Evolutionary conservation across 768 basidiomycete species (phyloP), one percentile per base, ranked within the genome.

Genomic region (Hericium alpestre): DNA sequence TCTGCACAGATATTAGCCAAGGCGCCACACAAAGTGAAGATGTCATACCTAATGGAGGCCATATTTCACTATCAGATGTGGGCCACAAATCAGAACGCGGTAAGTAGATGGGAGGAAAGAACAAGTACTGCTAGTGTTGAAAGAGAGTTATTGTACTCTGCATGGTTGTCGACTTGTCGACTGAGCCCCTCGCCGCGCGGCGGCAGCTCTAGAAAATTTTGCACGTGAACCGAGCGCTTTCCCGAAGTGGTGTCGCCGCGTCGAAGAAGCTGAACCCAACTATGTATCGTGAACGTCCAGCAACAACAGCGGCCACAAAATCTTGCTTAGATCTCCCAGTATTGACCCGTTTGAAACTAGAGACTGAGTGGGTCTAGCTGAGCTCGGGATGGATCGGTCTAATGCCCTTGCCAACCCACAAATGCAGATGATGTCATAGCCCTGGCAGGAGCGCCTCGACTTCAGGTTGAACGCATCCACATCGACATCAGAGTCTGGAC

Each of bases 151-250:
- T 43, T 43, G 43, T 46, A 10, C 20, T 46, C 43, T 46, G 43
- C 43, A 46, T 46, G 13, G 43, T 46, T 46, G 43, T n/a, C 4
- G n/a, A n/a, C 16, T 46, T 20, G 20, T 46, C 2, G 32, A 7
- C 32, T 5, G 43, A 46, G 16, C 43, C 20, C 43, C 43, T 46
- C 43, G 20, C 32, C n/a, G 43, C 43, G 43, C n/a, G 43, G 41
- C n/a, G n/a, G n/a, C n/a, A 46, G 23, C 39, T 60, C 56, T 58
- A 60, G 59, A 60, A 58, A 55, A 43, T 55, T 58, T 54, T 20
- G 53, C 56, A 60, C 56, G 53, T 57, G 59, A 20, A 12, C 15
- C n/a, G 15, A 46, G 32, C 32, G 12, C 20, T 50, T 13, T 50
- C 18, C 16, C 5, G 12, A 23, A 15, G 13, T 7, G 38, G 50